These are phyloP conservation scores for Gigaspora rosea DNA, from an alignment of 192 early-diverging fungal species.

Conservation along the genomic window DNA sequence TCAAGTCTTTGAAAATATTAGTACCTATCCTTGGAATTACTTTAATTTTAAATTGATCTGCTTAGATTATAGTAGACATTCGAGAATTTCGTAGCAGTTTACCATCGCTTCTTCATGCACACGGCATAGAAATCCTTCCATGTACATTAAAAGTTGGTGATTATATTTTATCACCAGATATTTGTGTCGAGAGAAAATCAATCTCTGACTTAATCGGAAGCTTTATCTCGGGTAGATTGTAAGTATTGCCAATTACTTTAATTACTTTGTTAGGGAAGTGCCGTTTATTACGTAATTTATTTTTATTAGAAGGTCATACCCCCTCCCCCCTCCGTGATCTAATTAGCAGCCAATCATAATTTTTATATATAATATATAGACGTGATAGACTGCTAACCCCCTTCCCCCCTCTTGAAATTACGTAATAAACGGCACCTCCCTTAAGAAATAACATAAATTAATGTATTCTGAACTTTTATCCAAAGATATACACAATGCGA, in stretches of 20 bases:
- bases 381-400: no score
- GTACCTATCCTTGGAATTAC: no score
- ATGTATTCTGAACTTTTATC: not conserved
- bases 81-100: conserved; percentile 92
- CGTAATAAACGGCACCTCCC: no score
- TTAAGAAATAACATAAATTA: not conserved
- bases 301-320: no score
- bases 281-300: no score
- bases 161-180: conserved; percentile 82
- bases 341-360: no score
- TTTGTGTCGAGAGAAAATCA: conserved; percentile 93
- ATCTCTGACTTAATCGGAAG: conserved; percentile 85
- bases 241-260: conserved; percentile 30
- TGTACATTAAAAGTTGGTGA: conserved; percentile 92
- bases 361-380: no score
- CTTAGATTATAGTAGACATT: conserved; percentile 79
- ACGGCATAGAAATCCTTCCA: conserved; percentile 72
- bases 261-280: not conserved
- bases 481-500: conserved; percentile 80
- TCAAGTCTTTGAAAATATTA: no score
- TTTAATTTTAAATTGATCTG: no score
- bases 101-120: conserved; percentile 82
- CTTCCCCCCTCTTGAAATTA: no score
- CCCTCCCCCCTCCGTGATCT: no score
- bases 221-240: conserved; percentile 82